Evolutionary conservation across 495 filamentous ascomycete genomes (phyloP).

Genomic region (Penicillium waksmanii): DNA sequence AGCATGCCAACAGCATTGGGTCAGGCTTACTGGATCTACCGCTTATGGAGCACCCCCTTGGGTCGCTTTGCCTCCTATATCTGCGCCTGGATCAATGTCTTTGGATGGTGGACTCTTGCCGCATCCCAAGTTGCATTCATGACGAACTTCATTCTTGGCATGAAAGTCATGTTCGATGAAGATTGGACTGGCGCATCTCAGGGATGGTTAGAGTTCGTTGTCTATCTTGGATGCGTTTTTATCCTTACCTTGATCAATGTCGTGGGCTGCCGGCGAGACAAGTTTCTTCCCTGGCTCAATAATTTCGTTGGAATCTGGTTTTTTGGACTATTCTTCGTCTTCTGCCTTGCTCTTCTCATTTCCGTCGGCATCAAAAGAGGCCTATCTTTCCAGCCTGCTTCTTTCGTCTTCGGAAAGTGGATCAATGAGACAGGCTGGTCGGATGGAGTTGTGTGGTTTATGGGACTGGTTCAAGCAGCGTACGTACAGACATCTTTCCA

Average conservation of each 20-base stretch:
- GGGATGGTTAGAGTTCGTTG: slow-evolving; percentile 49
- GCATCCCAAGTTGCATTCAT: slow-evolving; percentile 52
- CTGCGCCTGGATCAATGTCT: slow-evolving; percentile 54
- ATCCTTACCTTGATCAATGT: slow-evolving; percentile 46
- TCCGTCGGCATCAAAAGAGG: slow-evolving; percentile 39
- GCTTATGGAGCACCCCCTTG: slow-evolving; percentile 38
- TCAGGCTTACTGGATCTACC: slow-evolving; percentile 49
- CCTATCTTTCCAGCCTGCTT: slow-evolving; percentile 43
- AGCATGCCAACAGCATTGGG: slow-evolving; percentile 52
- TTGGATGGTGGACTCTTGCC: slow-evolving; percentile 53
- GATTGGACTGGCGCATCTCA: slow-evolving; percentile 40
- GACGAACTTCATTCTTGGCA: slow-evolving; percentile 50
- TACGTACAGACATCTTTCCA: background rate
- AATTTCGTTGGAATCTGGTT: slow-evolving; percentile 52
- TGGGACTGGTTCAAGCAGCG: slow-evolving; percentile 62
- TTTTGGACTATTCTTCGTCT: slow-evolving; percentile 45
- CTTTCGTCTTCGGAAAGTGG: slow-evolving; percentile 59
- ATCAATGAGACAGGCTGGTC: slow-evolving; percentile 65
- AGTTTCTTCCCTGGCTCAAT: slow-evolving; percentile 46
- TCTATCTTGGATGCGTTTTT: slow-evolving; percentile 44
- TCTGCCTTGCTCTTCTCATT: slow-evolving; percentile 47
- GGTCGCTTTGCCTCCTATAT: slow-evolving; percentile 49
- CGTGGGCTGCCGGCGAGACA: slow-evolving; percentile 44
- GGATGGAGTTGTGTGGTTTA: slow-evolving; percentile 64
- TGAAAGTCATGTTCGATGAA: slow-evolving; percentile 48